Base-by-base conservation (phyloP, 257 asterid species). In the Forsythia viridissima region DNA sequence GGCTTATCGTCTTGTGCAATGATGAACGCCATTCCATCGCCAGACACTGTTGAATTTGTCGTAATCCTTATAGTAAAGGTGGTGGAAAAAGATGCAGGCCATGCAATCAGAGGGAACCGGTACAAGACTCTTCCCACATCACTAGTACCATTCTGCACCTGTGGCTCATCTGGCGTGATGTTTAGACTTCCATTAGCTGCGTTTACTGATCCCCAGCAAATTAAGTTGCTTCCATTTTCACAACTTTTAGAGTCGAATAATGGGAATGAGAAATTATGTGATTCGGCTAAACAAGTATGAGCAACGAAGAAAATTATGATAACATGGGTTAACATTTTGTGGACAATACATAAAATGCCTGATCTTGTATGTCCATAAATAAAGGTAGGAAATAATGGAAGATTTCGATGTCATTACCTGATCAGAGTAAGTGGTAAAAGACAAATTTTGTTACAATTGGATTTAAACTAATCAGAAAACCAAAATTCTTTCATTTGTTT, bases 11-110 rank as follows among this genome's bases (percentile, higher is more conserved):
- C 91, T 75, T 86, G 91, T 0, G 91, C 94, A 0, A 90, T 77
- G 75, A 90, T 73, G 81, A 92, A 92, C 0, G 94, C 85, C 82
- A 92, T 85, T 51, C 92, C 97, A 70, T 92, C 96, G 34, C 92
- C 92, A 36, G 91, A 89, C 18, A 79, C 46, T 0, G 83, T 46
- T 72, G 91, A 86, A 80, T 82, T 75, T 5, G 92, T 88, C 11
- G 80, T 12, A 44, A 92, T 79, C 67, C 83, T 85, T 66, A 85
- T 68, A 41, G 90, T 87, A 75, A 90, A 90, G 10, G 84, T 76
- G 68, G 92, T 90, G 76, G 90, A 80, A 75, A 90, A 89, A 36
- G 93, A 86, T 2, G 89, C 82, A 6, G 93, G 92, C 97, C 95
- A 92, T 3, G 85, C 84, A 10, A 34, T 80, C 55, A 86, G 61